A percentile compares a stretch with the other conserved stretches of the same genome.
These are phyloP conservation scores for Colletotrichum sansevieriae DNA, from an alignment of 2,329 filamentous ascomycete genomes.

Conservation along the genomic window DNA sequence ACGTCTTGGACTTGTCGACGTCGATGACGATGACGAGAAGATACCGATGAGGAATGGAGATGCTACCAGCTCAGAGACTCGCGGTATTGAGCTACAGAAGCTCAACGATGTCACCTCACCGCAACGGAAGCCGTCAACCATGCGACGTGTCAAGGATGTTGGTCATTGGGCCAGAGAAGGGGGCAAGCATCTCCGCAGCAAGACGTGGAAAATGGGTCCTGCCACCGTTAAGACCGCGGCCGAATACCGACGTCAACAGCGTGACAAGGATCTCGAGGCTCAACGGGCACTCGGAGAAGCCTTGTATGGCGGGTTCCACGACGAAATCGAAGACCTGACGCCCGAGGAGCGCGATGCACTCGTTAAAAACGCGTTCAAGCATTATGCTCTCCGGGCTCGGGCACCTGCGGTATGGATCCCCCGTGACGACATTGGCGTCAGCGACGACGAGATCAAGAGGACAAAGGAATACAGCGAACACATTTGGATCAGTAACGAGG, in stretches of 20 bases:
- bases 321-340: slow-evolving; percentile 94
- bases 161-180: slow-evolving; percentile 63
- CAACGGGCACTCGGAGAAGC: slow-evolving; percentile 82
- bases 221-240: slow-evolving; percentile 56
- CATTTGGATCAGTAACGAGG: slow-evolving; percentile 95
- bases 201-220: slow-evolving; percentile 56
- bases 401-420: slow-evolving; percentile 95
- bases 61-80: slow-evolving; percentile 41
- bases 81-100: slow-evolving; percentile 53
- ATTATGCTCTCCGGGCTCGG: slow-evolving; percentile 85
- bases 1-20: slow-evolving; percentile 72
- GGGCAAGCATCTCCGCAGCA: slow-evolving; percentile 61
- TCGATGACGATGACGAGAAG: slow-evolving; percentile 61
- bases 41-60: slow-evolving; percentile 56
- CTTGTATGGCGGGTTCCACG: slow-evolving; percentile 87
- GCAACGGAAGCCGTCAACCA: slow-evolving; percentile 53
- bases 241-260: slow-evolving; percentile 62
- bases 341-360: slow-evolving; percentile 89
- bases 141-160: slow-evolving; percentile 62
- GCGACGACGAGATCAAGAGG: slow-evolving; percentile 88
- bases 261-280: slow-evolving; percentile 75
- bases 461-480: slow-evolving; percentile 81
- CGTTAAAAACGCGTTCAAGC: slow-evolving; percentile 89
- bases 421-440: slow-evolving; percentile 88
- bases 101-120: slow-evolving; percentile 47